Base-by-base conservation (phyloP, 2,329 filamentous ascomycete species). In the Microdochium nivale region DNA sequence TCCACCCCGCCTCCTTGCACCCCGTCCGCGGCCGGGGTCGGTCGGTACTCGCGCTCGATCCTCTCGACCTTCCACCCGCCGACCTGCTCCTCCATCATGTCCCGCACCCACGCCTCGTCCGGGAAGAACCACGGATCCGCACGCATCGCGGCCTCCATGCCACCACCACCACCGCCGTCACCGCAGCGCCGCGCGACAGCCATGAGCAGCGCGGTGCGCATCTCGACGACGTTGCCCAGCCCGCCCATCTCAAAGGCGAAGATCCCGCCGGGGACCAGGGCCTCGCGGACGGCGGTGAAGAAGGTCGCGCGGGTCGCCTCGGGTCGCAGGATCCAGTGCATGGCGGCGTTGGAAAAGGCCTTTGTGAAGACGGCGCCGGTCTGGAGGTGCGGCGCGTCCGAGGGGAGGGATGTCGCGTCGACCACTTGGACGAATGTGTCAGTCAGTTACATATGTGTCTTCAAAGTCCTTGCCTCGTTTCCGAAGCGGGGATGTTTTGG, bases 171-270 rank as follows among this genome's bases (percentile, higher is more conserved):
- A n/a, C 24, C 4, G 24, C 9, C 16, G n/a, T n/a, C n/a, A n/a
- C n/a, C 40, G 46, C 46, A 47, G 1, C 79, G 76, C 1, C 76
- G 71, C 16, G 72, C 65, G 1, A 86, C 68, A 1, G 76, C 76
- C 16, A 72, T 69, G 3, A 83, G 66, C 8, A 87, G 67, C 2
- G 80, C 80, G 0, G 78, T 71, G 25, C 79, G 74, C 57, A 86
- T 76, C 65, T 88, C 85, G 1, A 73, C 69, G 1, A 86, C 75
- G 64, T 88, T 88, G 21, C 86, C 86, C 49, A 83, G 75, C 0
- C 84, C 85, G 50, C 86, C 85, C 80, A 85, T 85, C 65, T 89
- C 86, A 59, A 88, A 87, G 10, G 78, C 76, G 53, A 88, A 83
- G 0, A 59, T 60, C 1, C 82, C 85, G 11, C 74, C 75, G 0